Base-by-base conservation (phyloP, 805 yeast genomes). In the Myxozyma udenii region DNA sequence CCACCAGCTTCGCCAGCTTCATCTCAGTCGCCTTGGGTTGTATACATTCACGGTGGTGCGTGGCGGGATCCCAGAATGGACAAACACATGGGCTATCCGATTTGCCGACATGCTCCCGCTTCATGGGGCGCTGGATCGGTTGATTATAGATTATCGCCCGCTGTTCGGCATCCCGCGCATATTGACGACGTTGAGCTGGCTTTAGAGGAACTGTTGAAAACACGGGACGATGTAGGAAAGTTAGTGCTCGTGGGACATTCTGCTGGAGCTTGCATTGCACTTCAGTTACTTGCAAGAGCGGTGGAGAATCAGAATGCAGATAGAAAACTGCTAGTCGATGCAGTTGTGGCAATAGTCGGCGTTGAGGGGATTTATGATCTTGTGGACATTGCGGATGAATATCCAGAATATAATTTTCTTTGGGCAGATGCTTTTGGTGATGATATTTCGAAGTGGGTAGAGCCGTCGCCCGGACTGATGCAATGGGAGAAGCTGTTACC, bases 11-110 rank as follows among this genome's bases (percentile, higher is more conserved):
- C 11, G 11, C 14, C 22, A 22, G n/a, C 24, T 3, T 12, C 53
- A 3, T 2, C 30, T 5, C 32, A 24, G 5, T 18, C 42, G 16
- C 46, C 58, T 21, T 61, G 64, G 18, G 48, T 79, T 6, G 71
- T 84, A 1, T 81, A 79, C 61, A 75, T 85, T 44, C 95, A 85
- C 67, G 95, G 95, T 0, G 95, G 95, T 1, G 91, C 87, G 0
- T 85, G 93, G 93, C 71, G 84, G 54, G 91, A 84, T 61, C 78
- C 80, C 0, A 64, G 57, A 3, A 82, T 84, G 63, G 80, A 86
- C 0, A 75, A 68, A 35, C 66, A 73, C 36, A 90, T 85, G 64
- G 78, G 77, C 53, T 68, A 69, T 16, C 58, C 57, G 7, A 46
- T 80, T 38, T 23, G 37, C 18, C 33, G 43, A 18, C 35, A 37